Conservation (phyloP, 2,329 filamentous ascomycete species). For the Byssoonygena ceratinophila region DNA sequence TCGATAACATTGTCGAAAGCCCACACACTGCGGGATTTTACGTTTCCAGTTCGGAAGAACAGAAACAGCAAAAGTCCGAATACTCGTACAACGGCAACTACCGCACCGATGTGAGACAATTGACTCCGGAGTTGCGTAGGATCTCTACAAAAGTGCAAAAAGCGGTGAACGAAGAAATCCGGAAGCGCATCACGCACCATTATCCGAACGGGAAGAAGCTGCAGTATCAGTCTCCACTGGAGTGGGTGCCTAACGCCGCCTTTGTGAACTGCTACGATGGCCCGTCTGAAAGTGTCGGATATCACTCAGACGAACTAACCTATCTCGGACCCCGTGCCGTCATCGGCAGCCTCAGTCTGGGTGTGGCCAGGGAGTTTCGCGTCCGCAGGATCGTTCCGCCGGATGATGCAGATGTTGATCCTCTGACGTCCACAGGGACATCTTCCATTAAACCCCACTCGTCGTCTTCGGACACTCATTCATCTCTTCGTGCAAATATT, state of each 20-base stretch:
- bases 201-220: conserved; percentile 65
- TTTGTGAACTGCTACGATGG: conserved; percentile 93
- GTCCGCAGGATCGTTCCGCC: conserved; percentile 62
- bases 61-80: conserved; percentile 59
- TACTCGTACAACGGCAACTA: conserved; percentile 77
- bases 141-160: conserved; percentile 61
- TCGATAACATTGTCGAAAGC: conserved; percentile 74
- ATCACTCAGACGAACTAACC: conserved; percentile 84
- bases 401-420: conserved; percentile 39
- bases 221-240: conserved; percentile 59
- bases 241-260: conserved; percentile 78
- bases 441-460: not conserved
- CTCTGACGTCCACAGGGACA: conserved; percentile 14
- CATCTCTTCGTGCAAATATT: conserved; percentile 42
- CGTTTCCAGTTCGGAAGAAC: conserved; percentile 62
- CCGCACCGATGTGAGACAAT: conserved; percentile 63
- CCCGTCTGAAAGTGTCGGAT: conserved; percentile 71
- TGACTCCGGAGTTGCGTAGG: conserved; percentile 61
- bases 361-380: conserved; percentile 86
- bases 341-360: conserved; percentile 82
- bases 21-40: conserved; percentile 80
- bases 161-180: conserved; percentile 69
- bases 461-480: conserved; percentile 11
- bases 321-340: conserved; percentile 81
- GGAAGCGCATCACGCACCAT: conserved; percentile 54